Evolutionary conservation across 2,329 filamentous ascomycete genomes (phyloP), one percentile per base, ranked within the genome.

Genomic region (Xylariaceae sp.): DNA sequence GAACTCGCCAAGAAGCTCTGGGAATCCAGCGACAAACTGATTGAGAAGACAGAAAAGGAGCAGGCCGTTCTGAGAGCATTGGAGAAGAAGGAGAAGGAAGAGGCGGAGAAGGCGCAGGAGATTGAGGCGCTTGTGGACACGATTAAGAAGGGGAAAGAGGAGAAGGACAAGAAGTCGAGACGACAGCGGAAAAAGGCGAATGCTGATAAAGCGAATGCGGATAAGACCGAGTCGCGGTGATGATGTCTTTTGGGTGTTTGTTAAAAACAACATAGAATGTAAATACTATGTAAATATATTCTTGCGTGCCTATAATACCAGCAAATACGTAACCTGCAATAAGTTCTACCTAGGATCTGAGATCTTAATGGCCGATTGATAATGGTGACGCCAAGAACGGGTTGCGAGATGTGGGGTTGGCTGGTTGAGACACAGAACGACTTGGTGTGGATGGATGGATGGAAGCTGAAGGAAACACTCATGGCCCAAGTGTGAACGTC

Each of bases 11-110:
- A 95, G 81, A 84, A 87, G 72, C 78, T 99, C 13, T 99, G 93
- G 93, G 85, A 95, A 71, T 86, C 89, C 60, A 96, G 89, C 70
- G 92, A 96, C 69, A 85, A 85, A 70, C 83, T 95, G 64, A 87
- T 97, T 58, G 88, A 95, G 72, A 82, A 82, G 67, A 83, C 88
- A 11, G 92, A 97, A 74, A 95, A 90, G 76, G 84, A 88, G 71
- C 84, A 87, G 23, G 92, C 92, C 7, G 65, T 68, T 1, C 18
- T 70, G 2, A 82, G 64, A 3, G 70, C 72, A 4, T 61, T 63
- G 34, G 76, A 64, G 60, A 82, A 71, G 64, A 76, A 82, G 3
- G 68, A 68, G 58, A 67, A 69, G 59, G 64, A 72, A 58, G 65
- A 72, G 13, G 61, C 65, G 6, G 71, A 71, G 57, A 71, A 72